Evolutionary conservation across 2,329 filamentous ascomycete genomes (phyloP).

Genomic region (Colletotrichum phormii): DNA sequence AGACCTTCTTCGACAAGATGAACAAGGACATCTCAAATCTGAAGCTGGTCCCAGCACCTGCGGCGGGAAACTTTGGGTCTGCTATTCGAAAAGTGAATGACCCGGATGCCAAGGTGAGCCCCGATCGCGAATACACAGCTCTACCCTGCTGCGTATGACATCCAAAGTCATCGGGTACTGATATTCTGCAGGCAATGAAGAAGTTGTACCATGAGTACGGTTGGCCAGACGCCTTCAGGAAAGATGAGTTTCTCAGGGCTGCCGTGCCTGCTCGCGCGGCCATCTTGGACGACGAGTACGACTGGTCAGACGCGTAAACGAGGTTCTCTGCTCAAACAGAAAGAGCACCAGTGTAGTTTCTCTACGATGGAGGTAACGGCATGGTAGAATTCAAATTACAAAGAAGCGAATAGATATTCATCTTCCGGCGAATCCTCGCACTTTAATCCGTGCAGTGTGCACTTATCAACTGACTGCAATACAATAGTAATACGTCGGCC

Average conservation of each 20-base stretch:
- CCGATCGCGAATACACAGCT: neutral
- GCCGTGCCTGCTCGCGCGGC: constrained; percentile 8
- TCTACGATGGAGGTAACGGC: neutral
- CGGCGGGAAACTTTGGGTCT: too few species aligned
- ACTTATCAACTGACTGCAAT: constrained; percentile 16
- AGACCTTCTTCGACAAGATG: too few species aligned
- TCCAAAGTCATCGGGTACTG: neutral
- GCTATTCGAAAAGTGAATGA: neutral
- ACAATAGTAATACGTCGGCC: constrained; percentile 42
- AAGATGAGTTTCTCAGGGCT: constrained; percentile 17
- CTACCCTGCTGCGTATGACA: neutral
- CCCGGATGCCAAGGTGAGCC: constrained; percentile 15
- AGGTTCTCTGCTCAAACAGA: too few species aligned
- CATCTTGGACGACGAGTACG: constrained; percentile 14
- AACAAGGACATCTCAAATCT: too few species aligned
- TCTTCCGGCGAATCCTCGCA: too few species aligned
- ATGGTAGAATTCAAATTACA: neutral
- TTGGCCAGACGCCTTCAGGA: constrained; percentile 12
- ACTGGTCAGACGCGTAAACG: constrained; percentile 7
- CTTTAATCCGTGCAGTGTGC: neutral
- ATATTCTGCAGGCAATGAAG: constrained; percentile 4
- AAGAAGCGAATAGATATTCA: neutral
- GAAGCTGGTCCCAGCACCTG: too few species aligned
- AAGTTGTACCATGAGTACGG: constrained; percentile 12
- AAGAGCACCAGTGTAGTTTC: too few species aligned